Conservation (phyloP, 495 filamentous ascomycete genomes). For the Penicillium psychrofluorescens region DNA sequence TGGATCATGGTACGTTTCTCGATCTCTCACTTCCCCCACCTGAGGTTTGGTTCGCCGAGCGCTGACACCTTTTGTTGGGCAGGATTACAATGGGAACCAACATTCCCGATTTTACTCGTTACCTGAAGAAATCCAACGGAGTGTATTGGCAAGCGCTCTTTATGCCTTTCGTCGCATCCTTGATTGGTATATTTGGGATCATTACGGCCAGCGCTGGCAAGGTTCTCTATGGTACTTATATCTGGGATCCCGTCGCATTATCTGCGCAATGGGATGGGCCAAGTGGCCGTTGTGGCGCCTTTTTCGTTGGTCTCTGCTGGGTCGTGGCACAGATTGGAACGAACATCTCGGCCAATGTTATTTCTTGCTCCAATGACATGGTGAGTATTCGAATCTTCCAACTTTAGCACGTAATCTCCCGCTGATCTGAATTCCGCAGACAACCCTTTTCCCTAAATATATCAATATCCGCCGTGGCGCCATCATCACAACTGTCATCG, state of each 20-base stretch:
- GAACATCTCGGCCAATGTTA: conserved; percentile 53
- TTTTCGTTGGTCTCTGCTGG: conserved; percentile 47
- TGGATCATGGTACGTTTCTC: conserved; percentile 12
- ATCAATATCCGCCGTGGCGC: no score
- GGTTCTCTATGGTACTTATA: conserved; percentile 43
- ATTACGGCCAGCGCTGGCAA: conserved; percentile 44
- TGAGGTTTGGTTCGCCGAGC: no score
- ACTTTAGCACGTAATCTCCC: no score
- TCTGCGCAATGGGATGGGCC: conserved; percentile 33
- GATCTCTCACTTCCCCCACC: no score
- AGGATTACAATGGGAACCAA: conserved; percentile 25
- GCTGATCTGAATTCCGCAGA: no score
- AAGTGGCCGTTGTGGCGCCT: conserved; percentile 45
- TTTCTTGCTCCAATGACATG: conserved; percentile 50
- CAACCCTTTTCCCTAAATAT: no score
- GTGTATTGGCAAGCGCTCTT: not conserved
- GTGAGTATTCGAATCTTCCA: no score
- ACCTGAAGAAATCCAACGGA: conserved; percentile 29
- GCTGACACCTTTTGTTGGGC: no score
- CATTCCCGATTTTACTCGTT: conserved; percentile 57
- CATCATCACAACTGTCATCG: no score
- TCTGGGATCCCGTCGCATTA: conserved; percentile 52
- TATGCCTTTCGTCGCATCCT: conserved; percentile 41
- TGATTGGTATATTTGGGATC: conserved; percentile 43
- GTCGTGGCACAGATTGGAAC: conserved; percentile 49